These are phyloP conservation scores for Irpex sp. DNA, from an alignment of 1,284 basidiomycete genomes.

Conservation along the genomic window DNA sequence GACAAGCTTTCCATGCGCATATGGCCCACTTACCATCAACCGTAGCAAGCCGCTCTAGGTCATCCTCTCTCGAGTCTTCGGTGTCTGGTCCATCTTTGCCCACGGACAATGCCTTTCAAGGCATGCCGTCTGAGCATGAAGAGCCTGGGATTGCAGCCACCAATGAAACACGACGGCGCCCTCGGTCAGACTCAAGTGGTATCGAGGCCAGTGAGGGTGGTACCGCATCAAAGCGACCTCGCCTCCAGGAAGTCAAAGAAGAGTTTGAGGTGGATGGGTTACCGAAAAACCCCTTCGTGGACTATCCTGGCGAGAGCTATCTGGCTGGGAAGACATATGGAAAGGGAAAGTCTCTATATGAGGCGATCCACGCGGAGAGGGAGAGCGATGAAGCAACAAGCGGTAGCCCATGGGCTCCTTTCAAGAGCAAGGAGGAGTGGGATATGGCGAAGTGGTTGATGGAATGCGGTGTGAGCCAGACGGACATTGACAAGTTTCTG, in stretches of 20 bases:
- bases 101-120: too few species aligned
- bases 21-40: background rate
- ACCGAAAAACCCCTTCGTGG: background rate
- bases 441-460: constrained; percentile 25
- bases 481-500: constrained; percentile 25
- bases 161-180: background rate
- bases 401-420: constrained; percentile 18
- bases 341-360: background rate
- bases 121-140: background rate
- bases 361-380: background rate
- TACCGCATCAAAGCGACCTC: background rate
- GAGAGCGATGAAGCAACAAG: background rate
- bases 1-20: background rate
- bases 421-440: constrained; percentile 24
- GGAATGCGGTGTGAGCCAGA: constrained; percentile 21
- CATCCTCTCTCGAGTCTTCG: background rate
- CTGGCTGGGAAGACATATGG: background rate
- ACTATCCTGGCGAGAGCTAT: background rate
- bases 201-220: background rate
- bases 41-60: background rate
- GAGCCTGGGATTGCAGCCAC: background rate
- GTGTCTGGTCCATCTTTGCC: background rate
- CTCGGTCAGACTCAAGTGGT: background rate
- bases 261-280: background rate
- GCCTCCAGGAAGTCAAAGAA: background rate